Evolutionary conservation across 495 filamentous ascomycete species (phyloP).

Genomic region (Polyplosphaeria fusca): DNA sequence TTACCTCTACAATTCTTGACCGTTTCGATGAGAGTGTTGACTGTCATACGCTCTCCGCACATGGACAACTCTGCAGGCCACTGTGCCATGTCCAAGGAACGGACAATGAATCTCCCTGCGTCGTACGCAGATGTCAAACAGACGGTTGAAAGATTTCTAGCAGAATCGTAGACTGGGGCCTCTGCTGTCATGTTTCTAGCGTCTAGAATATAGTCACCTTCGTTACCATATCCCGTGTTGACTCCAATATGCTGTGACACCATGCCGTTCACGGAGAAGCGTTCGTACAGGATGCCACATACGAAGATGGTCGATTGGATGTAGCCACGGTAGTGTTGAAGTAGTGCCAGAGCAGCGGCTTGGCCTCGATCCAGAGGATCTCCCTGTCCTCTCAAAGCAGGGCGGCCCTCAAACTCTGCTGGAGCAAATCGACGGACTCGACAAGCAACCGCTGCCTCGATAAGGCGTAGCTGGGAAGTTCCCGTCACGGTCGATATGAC

Average conservation of each 20-base stretch:
- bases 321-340: conserved; percentile 51
- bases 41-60: conserved; percentile 55
- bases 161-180: conserved; percentile 52
- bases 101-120: conserved; percentile 62
- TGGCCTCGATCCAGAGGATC: conserved; percentile 55
- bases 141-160: conserved; percentile 52
- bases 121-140: conserved; percentile 66
- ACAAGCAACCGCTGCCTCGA: conserved; percentile 63
- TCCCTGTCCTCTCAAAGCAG: conserved; percentile 44
- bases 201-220: conserved; percentile 65
- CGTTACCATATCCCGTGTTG: conserved; percentile 47
- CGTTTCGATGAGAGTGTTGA: conserved; percentile 32
- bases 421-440: conserved; percentile 68
- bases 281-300: conserved; percentile 74
- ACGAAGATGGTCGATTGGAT: conserved; percentile 66
- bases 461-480: conserved; percentile 63
- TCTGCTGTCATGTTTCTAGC: conserved; percentile 54
- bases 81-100: conserved; percentile 54
- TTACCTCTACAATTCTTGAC: conserved; percentile 37
- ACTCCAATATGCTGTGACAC: conserved; percentile 52
- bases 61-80: conserved; percentile 70
- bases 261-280: conserved; percentile 65
- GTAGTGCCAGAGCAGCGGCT: conserved; percentile 52
- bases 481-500: conserved; percentile 72
- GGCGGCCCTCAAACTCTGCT: conserved; percentile 68